Base-by-base conservation (phyloP, 768 basidiomycete genomes). In the Roridomyces roridus region DNA sequence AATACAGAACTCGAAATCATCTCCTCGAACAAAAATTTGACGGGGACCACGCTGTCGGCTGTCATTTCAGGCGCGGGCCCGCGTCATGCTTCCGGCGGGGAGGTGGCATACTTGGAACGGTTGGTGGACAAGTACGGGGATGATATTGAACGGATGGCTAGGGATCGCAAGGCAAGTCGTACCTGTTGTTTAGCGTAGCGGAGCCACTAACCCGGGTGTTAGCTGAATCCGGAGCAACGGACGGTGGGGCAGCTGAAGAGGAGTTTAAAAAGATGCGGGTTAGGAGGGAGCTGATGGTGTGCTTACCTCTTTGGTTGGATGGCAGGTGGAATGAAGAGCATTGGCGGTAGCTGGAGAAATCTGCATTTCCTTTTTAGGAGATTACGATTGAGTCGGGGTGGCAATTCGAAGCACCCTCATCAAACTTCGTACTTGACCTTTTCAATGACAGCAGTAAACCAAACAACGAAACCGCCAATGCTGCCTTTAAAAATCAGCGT, bases 221-320 rank as follows among this genome's bases (percentile, higher is more conserved):
- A 63, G 72, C 70, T 90, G 55, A 98, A 98, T 70, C 74, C 83
- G 15, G 88, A 87, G 71, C 96, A 98, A 75, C 84, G 88, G 67
- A 97, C 94, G 2, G 81, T 78, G 28, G 95, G 92, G 17, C 86
- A 94, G 74, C 70, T 98, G 66, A 76, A 70, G 65, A 78, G 85
- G 68, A 88, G 85, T 26, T 74, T 91, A 57, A 74, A 70, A 60
- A 84, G 81, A 67, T 84, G 85, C 29, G 82, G 85, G 12, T 66
- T 82, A 53, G 58, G 41, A 50, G 55, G 65, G 68, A 65, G 58
- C 59, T 66, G 42, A 39, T 46, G 50, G 45, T 53, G 48, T 51
- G 45, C 39, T 46, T 44, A 40, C 54, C 29, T 48, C 39, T 51
- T 51, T 29, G 14, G 50, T 51, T 29, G 14, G 50, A 46, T 57